Conservation (phyloP, 371 early-diverging fungal species). For the Circinella minor region DNA sequence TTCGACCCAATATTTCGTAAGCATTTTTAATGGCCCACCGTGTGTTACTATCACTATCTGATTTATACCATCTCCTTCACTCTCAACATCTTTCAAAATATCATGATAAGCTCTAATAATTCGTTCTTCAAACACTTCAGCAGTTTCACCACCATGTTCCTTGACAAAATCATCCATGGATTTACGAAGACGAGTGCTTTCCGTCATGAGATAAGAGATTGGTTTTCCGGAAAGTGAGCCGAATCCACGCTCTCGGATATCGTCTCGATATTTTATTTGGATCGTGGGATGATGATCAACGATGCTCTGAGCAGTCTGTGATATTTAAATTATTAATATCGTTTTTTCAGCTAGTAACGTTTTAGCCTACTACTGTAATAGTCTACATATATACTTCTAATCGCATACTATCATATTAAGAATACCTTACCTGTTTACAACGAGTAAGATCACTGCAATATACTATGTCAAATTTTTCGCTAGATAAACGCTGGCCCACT, state of each 20-base stretch:
- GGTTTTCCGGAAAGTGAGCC: constrained; percentile 34
- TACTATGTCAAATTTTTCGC: constrained; percentile 27
- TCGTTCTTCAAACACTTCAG: constrained; percentile 23
- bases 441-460: constrained; percentile 46
- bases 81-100: constrained; percentile 23
- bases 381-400: too few relatives aligned
- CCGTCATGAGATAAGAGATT: constrained; percentile 12
- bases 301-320: constrained; percentile 37
- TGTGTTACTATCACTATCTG: constrained; percentile 45
- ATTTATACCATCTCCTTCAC: constrained; percentile 16
- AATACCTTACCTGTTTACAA: constrained; percentile 38
- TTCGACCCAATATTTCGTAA: constrained; percentile 30
- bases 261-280: constrained; percentile 20
- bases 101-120: constrained; percentile 26
- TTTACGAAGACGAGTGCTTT: constrained; percentile 11
- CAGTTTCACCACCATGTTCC: constrained; percentile 34
- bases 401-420: too few relatives aligned
- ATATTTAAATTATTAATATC: background rate
- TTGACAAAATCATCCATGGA: constrained; percentile 21
- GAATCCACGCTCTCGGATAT: constrained; percentile 41
- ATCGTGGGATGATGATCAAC: constrained; percentile 21
- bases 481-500: constrained; percentile 35
- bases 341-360: too few relatives aligned
- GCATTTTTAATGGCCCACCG: constrained; percentile 37
- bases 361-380: too few relatives aligned